Percentiles rank a stretch among this genome's conserved stretches.
Evolutionary conservation across 2,329 filamentous ascomycete genomes (phyloP).

Genomic region (Sordariomycetes sp.): DNA sequence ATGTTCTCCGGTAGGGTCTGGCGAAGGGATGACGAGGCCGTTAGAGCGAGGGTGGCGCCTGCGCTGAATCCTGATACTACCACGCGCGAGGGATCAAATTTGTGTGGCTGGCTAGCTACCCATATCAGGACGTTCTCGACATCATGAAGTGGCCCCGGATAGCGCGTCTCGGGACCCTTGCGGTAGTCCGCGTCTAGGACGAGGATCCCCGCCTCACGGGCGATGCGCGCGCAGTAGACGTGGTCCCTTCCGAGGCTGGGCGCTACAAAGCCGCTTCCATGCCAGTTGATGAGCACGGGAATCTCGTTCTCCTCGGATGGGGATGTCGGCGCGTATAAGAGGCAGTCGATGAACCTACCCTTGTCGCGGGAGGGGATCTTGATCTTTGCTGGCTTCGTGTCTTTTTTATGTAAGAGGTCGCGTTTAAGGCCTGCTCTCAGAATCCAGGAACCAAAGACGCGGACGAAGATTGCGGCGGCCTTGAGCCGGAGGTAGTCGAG

Average conservation of each 20-base stretch:
- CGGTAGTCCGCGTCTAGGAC: constrained; percentile 22
- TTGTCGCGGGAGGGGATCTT: too few relatives aligned
- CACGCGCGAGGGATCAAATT: background rate
- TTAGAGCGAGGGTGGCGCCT: background rate
- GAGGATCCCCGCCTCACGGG: constrained; percentile 11
- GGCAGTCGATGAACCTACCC: too few relatives aligned
- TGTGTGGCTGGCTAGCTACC: background rate
- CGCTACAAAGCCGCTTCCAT: constrained; percentile 19
- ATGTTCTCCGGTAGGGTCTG: background rate
- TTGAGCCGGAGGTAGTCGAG: too few relatives aligned
- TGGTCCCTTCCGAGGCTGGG: constrained; percentile 23
- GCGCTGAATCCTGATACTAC: background rate
- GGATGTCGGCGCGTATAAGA: too few relatives aligned
- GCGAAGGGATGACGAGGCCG: background rate
- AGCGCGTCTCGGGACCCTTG: constrained; percentile 23
- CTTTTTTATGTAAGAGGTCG: too few relatives aligned
- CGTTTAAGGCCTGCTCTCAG: too few relatives aligned
- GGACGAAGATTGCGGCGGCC: too few relatives aligned
- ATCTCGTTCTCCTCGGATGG: too few relatives aligned
- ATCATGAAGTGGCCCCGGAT: constrained; percentile 17
- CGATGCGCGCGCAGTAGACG: constrained; percentile 19
- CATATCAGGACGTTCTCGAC: constrained; percentile 18
- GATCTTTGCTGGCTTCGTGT: too few relatives aligned
- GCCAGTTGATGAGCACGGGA: constrained; percentile 21
- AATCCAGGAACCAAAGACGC: too few relatives aligned